Conservation (phyloP, 306 rosid species). For the Spatholobus suberectus region DNA sequence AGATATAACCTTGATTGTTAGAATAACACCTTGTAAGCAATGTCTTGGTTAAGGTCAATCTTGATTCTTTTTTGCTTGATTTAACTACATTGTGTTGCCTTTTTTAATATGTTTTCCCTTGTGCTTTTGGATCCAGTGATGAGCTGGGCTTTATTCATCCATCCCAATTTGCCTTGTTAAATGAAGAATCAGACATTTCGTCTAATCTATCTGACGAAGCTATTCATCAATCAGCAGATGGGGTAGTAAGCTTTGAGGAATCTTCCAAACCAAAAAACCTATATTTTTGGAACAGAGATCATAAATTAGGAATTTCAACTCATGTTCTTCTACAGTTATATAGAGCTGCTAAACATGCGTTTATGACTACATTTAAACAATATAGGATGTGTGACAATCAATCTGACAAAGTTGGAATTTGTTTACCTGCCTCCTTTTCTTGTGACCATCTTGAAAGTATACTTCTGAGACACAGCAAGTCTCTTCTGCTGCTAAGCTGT, state of each 20-base stretch:
- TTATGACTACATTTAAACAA: conserved; percentile 59
- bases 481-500: conserved; percentile 76
- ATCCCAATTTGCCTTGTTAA: conserved; percentile 66
- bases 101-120: conserved; percentile 12
- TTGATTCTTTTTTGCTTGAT: conserved; percentile 19
- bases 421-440: conserved; percentile 38
- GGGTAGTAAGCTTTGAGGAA: conserved; percentile 34
- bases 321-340: conserved; percentile 64
- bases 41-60: background rate
- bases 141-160: conserved; percentile 91
- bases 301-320: conserved; percentile 86
- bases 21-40: conserved; percentile 25
- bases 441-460: conserved; percentile 49
- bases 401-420: conserved; percentile 38
- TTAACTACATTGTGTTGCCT: conserved; percentile 23
- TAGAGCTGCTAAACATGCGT: conserved; percentile 59
- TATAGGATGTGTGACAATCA: conserved; percentile 49
- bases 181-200: conserved; percentile 51
- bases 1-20: conserved; percentile 10
- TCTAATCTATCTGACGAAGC: conserved; percentile 35
- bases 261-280: conserved; percentile 36
- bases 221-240: conserved; percentile 35
- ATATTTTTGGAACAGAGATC: conserved; percentile 74
- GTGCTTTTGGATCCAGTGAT: conserved; percentile 61
- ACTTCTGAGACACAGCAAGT: conserved; percentile 76